These are phyloP conservation scores for Vararia minispora DNA, from an alignment of 768 basidiomycete species.

Conservation along the genomic window DNA sequence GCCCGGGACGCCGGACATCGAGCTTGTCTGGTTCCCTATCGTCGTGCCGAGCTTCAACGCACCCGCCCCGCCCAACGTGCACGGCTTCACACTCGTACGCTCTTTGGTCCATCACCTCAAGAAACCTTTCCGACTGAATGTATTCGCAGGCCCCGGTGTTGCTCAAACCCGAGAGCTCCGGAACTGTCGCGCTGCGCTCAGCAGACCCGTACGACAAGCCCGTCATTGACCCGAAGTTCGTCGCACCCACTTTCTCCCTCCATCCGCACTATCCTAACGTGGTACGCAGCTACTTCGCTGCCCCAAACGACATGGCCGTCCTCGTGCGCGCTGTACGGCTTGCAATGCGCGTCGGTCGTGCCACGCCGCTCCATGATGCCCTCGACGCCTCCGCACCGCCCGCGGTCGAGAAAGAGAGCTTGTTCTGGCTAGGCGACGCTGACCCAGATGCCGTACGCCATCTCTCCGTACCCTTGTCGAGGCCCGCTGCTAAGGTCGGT, in stretches of 20 bases:
- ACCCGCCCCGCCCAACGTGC: constrained; percentile 3
- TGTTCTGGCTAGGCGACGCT: constrained; percentile 9
- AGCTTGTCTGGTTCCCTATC: constrained; percentile 8
- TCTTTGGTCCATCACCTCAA: neutral
- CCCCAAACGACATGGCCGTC: constrained; percentile 9
- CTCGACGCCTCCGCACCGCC: constrained; percentile 7
- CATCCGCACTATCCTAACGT: neutral
- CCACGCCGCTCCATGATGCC: constrained; percentile 5
- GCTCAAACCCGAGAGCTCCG: constrained; percentile 10
- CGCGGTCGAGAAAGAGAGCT: constrained; percentile 5
- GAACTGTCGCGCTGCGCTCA: constrained; percentile 5
- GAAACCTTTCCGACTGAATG: neutral
- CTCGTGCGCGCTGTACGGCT: constrained; percentile 11
- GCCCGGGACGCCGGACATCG: constrained; percentile 9
- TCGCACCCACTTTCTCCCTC: neutral
- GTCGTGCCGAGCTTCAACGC: constrained; percentile 1
- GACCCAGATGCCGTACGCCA: constrained; percentile 3
- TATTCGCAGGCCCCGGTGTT: constrained; percentile 2
- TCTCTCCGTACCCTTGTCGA: neutral
- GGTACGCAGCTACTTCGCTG: constrained; percentile 10
- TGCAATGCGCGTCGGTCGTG: constrained; percentile 4
- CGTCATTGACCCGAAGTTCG: constrained; percentile 10
- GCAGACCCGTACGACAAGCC: constrained; percentile 7
- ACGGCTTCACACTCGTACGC: constrained; percentile 8
- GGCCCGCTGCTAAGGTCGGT: neutral